Conservation (phyloP, 345 rosid genomes). For the Barbarea vulgaris region DNA sequence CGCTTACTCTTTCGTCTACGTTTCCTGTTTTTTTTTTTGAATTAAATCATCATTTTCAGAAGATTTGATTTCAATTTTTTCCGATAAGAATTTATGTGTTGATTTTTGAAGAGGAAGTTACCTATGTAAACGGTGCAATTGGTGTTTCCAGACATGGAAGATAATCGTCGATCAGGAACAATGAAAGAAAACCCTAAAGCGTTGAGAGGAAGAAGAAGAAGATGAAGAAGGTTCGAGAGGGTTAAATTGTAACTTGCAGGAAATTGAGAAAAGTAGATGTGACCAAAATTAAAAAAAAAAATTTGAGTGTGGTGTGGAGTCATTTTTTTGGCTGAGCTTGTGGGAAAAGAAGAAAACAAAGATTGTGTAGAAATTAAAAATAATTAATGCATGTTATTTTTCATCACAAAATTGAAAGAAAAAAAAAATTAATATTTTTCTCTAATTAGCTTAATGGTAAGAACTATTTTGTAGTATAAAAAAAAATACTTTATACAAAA, state of each 20-base stretch:
- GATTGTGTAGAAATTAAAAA: too few relatives aligned
- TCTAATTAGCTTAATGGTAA: too few relatives aligned
- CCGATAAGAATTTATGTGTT: too few relatives aligned
- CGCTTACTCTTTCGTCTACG: slow-evolving; percentile 86
- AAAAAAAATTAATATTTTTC: too few relatives aligned
- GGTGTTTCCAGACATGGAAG: slow-evolving; percentile 54
- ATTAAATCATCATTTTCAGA: neutral
- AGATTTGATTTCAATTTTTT: neutral
- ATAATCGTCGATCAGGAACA: neutral
- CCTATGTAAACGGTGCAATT: slow-evolving; percentile 66
- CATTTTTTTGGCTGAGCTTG: too few relatives aligned
- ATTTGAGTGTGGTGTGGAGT: too few relatives aligned
- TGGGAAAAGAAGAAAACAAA: too few relatives aligned
- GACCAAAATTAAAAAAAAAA: neutral
- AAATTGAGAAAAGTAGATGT: neutral
- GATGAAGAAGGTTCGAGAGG: neutral
- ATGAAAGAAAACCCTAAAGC: slow-evolving; percentile 15
- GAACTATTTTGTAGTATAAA: too few relatives aligned
- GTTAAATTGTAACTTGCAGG: neutral
- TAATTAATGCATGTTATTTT: too few relatives aligned
- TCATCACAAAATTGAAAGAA: too few relatives aligned
- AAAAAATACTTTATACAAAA: too few relatives aligned
- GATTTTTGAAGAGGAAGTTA: slow-evolving; percentile 11
- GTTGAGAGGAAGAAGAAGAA: neutral
- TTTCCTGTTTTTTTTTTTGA: slow-evolving; percentile 49